phyloP scores from a whole-genome alignment of 352 stramenopile species.

The Nothophytophthora sp. region DNA sequence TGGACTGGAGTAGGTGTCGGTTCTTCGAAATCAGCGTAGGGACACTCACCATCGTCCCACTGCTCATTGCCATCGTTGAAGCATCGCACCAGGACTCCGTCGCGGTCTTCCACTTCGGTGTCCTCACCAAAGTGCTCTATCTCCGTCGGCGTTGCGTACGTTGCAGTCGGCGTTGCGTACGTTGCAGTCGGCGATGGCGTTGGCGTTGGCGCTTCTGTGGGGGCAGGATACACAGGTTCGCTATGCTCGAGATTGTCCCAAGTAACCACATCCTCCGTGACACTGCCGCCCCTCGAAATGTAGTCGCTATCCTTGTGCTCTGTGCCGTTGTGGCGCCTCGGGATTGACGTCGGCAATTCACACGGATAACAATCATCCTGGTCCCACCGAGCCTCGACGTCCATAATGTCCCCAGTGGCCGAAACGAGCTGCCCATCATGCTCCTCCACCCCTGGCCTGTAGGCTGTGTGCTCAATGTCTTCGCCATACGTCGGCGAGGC shows the following conservation, averaged over 20 bases:
- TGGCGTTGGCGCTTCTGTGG: too few relatives aligned
- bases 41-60: background rate
- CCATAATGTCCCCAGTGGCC: background rate
- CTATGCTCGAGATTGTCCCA: too few relatives aligned
- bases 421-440: background rate
- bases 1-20: background rate
- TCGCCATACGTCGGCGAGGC: background rate
- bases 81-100: background rate
- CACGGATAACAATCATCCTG: conserved; percentile 20
- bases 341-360: conserved; percentile 21
- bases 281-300: too few relatives aligned
- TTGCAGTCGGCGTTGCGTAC: too few relatives aligned
- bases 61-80: background rate
- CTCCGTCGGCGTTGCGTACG: too few relatives aligned
- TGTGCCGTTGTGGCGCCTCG: too few relatives aligned
- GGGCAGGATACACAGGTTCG: too few relatives aligned
- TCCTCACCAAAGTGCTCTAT: background rate
- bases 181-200: too few relatives aligned
- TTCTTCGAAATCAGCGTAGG: background rate
- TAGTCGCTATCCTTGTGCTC: too few relatives aligned
- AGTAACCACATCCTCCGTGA: too few relatives aligned
- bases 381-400: conserved; percentile 14
- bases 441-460: background rate
- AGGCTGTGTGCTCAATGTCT: background rate
- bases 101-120: background rate